A percentile compares a stretch with the other conserved stretches of the same genome.
Evolutionary conservation across 441 rosid genomes (phyloP).

Genomic region (Geranium incanum): DNA sequence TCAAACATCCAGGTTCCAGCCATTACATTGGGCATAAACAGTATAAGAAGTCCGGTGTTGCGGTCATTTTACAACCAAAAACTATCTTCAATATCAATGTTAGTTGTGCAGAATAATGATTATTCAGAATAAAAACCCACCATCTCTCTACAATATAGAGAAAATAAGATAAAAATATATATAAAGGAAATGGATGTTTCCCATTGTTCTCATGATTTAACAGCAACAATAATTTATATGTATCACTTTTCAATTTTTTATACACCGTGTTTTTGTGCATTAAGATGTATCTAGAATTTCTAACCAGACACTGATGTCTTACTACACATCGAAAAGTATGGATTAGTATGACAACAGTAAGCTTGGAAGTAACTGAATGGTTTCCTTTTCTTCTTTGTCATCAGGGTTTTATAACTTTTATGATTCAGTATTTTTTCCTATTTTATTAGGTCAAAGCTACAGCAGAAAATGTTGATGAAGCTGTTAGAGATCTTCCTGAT

Average conservation of each 20-base stretch:
- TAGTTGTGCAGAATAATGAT: too few species aligned
- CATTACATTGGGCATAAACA: background rate
- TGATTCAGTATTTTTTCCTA: slow-evolving; percentile 8
- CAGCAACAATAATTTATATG: background rate
- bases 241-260: slow-evolving; percentile 1
- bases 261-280: background rate
- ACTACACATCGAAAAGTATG: background rate
- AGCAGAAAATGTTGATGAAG: slow-evolving; percentile 87
- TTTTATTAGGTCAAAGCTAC: slow-evolving; percentile 67
- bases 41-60: background rate
- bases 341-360: background rate
- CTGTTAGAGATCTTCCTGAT: slow-evolving; percentile 94
- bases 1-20: background rate
- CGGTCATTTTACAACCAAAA: background rate
- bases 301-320: background rate
- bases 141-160: background rate
- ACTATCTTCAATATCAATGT: too few species aligned
- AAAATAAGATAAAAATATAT: background rate
- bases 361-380: background rate
- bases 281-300: background rate
- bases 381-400: background rate
- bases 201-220: background rate
- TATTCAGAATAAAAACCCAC: background rate
- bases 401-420: background rate
- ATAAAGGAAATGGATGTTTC: background rate